Evolutionary conservation across 2,329 filamentous ascomycete genomes (phyloP).

Genomic region (Verticillium tricorpus): DNA sequence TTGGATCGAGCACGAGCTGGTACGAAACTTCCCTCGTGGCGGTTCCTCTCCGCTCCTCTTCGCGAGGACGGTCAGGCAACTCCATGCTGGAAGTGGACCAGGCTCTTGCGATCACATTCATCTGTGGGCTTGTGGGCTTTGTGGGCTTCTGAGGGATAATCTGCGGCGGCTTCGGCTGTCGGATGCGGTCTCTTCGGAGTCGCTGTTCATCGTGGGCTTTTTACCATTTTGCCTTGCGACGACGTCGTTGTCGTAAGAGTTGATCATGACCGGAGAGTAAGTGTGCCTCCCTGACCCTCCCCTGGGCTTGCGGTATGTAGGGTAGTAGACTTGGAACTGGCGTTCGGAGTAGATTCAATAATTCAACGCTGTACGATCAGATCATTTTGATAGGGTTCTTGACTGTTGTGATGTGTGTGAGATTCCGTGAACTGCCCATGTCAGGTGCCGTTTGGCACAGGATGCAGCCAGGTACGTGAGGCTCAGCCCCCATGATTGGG

Average conservation of each 20-base stretch:
- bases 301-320: background rate
- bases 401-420: background rate
- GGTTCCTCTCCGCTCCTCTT: slow-evolving; percentile 8
- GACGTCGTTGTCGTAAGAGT: background rate
- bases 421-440: background rate
- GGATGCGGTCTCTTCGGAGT: background rate
- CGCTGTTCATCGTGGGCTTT: background rate
- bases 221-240: background rate
- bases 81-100: slow-evolving; percentile 21
- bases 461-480: background rate
- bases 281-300: background rate
- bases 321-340: background rate
- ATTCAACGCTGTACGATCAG: background rate
- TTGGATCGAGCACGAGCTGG: slow-evolving; percentile 20
- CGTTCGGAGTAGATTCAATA: background rate
- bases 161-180: background rate
- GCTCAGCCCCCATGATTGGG: background rate
- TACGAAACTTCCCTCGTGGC: slow-evolving; percentile 24
- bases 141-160: slow-evolving; percentile 38
- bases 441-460: background rate
- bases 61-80: background rate
- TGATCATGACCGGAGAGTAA: background rate
- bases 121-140: slow-evolving; percentile 23
- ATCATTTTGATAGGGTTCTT: background rate
- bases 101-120: slow-evolving; percentile 22